phyloP scores from a whole-genome alignment of 352 stramenopile genomes.

The Thalassiosira livingstoniorum region DNA sequence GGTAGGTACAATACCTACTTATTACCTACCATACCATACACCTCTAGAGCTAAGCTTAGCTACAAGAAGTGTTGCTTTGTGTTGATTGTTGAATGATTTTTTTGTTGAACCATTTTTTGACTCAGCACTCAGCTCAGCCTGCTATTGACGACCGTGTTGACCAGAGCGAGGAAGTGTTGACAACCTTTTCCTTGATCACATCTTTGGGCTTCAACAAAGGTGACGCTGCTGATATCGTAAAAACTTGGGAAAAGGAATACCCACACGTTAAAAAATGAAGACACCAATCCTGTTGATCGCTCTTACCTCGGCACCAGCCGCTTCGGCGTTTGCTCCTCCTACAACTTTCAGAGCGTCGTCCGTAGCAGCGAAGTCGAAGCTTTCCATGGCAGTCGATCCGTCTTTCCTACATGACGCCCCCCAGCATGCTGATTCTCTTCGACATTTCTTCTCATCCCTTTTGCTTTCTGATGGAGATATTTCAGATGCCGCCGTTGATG shows the following conservation, averaged over 20 bases:
- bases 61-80: no score
- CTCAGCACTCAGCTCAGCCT: neutral
- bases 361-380: slow-evolving; percentile 30
- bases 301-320: slow-evolving; percentile 26
- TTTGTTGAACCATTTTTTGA: neutral
- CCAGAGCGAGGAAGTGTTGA: no score
- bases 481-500: slow-evolving; percentile 29
- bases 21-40: no score
- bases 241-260: no score
- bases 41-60: no score
- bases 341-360: slow-evolving; percentile 11
- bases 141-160: no score
- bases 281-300: slow-evolving; percentile 25
- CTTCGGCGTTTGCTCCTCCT: slow-evolving; percentile 57
- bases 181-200: no score
- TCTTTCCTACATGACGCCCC: slow-evolving; percentile 59
- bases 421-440: slow-evolving; percentile 59
- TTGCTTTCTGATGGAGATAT: slow-evolving; percentile 61
- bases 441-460: slow-evolving; percentile 70
- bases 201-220: no score
- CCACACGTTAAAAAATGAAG: slow-evolving; percentile 70
- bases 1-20: no score
- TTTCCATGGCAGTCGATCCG: slow-evolving; percentile 54
- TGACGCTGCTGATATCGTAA: no score
- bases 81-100: no score